A percentile compares a stretch with the other conserved stretches of the same genome.
phyloP scores from a whole-genome alignment of 2,329 filamentous ascomycete genomes.

The Sporothrix euskadiensis region DNA sequence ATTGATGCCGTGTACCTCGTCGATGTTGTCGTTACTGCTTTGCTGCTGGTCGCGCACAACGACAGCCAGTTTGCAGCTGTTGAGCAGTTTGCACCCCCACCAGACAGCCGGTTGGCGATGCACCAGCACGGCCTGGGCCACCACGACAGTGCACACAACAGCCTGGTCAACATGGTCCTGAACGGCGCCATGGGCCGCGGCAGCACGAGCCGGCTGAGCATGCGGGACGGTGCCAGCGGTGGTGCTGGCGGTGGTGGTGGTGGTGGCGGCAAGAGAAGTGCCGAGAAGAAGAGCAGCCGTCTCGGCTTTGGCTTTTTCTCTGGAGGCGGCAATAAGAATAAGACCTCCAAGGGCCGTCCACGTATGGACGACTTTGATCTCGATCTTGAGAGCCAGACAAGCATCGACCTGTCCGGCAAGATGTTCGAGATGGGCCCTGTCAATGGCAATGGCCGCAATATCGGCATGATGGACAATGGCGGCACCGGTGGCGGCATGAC shows the following conservation, averaged over 20 bases:
- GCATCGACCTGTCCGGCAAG: constrained; percentile 47
- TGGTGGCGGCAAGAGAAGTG: neutral
- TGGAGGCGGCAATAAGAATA: constrained; percentile 33
- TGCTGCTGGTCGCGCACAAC: constrained; percentile 59
- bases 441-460: neutral
- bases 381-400: constrained; percentile 63
- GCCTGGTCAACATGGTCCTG: constrained; percentile 33
- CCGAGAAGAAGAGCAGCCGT: neutral
- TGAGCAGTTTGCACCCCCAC: constrained; percentile 62
- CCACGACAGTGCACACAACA: constrained; percentile 27
- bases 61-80: constrained; percentile 55
- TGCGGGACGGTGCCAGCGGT: constrained; percentile 26
- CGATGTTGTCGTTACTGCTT: constrained; percentile 61
- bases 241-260: constrained; percentile 6
- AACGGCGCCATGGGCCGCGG: constrained; percentile 32
- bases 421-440: constrained; percentile 39
- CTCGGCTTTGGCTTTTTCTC: constrained; percentile 22
- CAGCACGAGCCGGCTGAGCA: constrained; percentile 39
- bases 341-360: constrained; percentile 34
- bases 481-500: neutral
- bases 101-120: constrained; percentile 38
- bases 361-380: constrained; percentile 61
- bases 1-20: constrained; percentile 63
- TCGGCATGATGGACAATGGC: constrained; percentile 20
- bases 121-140: constrained; percentile 30